Percentiles rank a stretch among this genome's conserved stretches.
Evolutionary conservation across 768 basidiomycete genomes (phyloP).

Genomic region (Hirschioporus abietinus): DNA sequence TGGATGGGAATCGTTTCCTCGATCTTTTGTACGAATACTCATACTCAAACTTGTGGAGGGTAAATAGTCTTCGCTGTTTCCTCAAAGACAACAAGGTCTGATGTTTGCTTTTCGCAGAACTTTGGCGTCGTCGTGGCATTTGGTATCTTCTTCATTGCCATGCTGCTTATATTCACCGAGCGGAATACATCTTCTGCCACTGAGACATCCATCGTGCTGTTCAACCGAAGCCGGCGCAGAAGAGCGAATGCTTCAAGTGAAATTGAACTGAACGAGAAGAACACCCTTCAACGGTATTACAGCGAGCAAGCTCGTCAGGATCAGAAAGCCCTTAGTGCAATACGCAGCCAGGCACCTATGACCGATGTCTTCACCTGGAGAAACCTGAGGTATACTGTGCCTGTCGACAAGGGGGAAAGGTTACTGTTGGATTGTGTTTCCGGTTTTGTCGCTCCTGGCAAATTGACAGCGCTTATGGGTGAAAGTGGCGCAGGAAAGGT

Average conservation of each 20-base stretch:
- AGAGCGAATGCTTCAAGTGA: slow-evolving; percentile 16
- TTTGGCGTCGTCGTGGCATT: slow-evolving; percentile 67
- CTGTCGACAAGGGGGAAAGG: slow-evolving; percentile 39
- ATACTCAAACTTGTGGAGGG: slow-evolving; percentile 45
- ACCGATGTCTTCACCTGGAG: slow-evolving; percentile 78
- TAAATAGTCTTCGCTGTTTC: slow-evolving; percentile 20
- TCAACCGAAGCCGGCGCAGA: slow-evolving; percentile 48
- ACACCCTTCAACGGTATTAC: neutral
- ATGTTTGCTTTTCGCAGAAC: slow-evolving; percentile 24
- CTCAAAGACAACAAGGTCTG: slow-evolving; percentile 22
- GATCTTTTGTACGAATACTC: slow-evolving; percentile 32
- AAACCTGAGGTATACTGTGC: slow-evolving; percentile 60
- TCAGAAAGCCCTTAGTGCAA: slow-evolving; percentile 21
- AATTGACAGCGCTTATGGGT: slow-evolving; percentile 70
- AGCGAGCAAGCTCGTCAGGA: neutral
- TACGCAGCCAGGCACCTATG: slow-evolving; percentile 15
- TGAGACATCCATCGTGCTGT: slow-evolving; percentile 47
- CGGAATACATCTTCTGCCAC: slow-evolving; percentile 33
- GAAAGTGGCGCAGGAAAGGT: slow-evolving; percentile 48
- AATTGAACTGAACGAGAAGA: slow-evolving; percentile 4
- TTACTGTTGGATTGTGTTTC: slow-evolving; percentile 65
- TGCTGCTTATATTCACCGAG: slow-evolving; percentile 61
- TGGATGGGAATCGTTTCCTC: slow-evolving; percentile 39
- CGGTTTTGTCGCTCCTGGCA: slow-evolving; percentile 79
- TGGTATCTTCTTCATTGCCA: slow-evolving; percentile 47